Conservation (phyloP, 2,329 filamentous ascomycete genomes). For the Aureobasidium sp. region DNA sequence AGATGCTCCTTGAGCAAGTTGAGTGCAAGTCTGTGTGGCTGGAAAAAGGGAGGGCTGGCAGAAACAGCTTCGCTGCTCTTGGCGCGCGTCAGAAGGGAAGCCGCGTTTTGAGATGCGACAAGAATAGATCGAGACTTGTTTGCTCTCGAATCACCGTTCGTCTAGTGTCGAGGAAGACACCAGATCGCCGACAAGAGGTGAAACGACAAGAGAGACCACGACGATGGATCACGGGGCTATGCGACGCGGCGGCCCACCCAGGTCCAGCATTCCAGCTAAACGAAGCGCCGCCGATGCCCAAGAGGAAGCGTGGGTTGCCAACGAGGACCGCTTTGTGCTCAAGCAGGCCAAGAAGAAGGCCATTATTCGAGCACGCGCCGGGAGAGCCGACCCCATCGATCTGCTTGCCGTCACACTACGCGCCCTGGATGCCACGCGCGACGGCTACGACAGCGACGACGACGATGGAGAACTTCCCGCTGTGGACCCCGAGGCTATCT, state of each 20-base stretch:
- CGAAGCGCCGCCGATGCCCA: constrained; percentile 37
- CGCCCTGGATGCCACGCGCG: constrained; percentile 75
- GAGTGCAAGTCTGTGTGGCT: constrained; percentile 4
- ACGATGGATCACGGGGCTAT: constrained; percentile 1
- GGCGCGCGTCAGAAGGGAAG: constrained; percentile 2
- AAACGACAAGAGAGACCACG: too few species aligned
- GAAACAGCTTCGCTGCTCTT: background rate
- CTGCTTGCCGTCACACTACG: constrained; percentile 85
- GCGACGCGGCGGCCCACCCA: constrained; percentile 19
- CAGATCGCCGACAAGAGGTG: background rate
- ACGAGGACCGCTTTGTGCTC: constrained; percentile 92
- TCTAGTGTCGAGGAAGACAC: background rate
- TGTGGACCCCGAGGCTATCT: constrained; percentile 70
- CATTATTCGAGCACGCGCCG: constrained; percentile 84
- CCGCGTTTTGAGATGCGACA: background rate
- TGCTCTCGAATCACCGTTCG: background rate
- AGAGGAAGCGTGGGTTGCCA: constrained; percentile 66
- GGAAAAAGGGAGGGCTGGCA: background rate
- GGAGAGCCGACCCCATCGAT: constrained; percentile 85
- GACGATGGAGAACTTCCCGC: constrained; percentile 70
- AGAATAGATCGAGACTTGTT: constrained; percentile 6
- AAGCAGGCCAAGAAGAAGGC: constrained; percentile 98
- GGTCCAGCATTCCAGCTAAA: constrained; percentile 33
- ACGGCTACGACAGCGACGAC: constrained; percentile 74
- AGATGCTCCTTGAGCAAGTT: background rate